phyloP scores from a whole-genome alignment of 2,329 filamentous ascomycete genomes.

The Talaromyces marneffei region DNA sequence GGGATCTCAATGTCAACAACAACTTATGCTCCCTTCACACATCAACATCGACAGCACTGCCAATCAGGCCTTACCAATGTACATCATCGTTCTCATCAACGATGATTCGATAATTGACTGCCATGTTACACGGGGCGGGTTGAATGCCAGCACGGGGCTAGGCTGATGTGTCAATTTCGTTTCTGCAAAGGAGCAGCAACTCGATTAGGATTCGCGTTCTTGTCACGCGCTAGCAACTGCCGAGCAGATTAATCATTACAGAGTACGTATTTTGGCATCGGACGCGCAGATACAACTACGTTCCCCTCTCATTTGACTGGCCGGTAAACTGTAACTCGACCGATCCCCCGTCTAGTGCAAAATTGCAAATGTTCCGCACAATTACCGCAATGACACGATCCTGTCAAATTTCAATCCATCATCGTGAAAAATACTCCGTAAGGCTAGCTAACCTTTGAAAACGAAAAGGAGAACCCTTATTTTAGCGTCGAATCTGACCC shows the following conservation, averaged over 20 bases:
- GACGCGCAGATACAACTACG: not conserved
- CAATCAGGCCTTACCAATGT: not conserved
- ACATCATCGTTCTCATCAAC: not conserved
- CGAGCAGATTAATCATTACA: too few species aligned
- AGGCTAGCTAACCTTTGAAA: not conserved
- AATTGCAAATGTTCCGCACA: not conserved
- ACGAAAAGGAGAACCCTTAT: not conserved
- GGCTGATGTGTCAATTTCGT: not conserved
- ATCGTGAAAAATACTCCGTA: not conserved
- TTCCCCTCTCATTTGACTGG: not conserved
- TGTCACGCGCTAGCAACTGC: not conserved
- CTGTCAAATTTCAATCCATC: not conserved
- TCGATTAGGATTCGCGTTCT: not conserved
- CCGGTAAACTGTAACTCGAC: not conserved
- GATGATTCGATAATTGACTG: not conserved
- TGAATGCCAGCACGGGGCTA: not conserved
- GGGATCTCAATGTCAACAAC: not conserved
- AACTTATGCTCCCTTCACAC: not conserved
- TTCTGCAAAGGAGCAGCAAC: not conserved
- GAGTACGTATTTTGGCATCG: not conserved
- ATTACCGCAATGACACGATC: not conserved
- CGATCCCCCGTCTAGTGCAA: not conserved
- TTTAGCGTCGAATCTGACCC: not conserved
- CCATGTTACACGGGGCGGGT: not conserved
- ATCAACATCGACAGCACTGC: not conserved